Base-by-base conservation (phyloP, 2,329 filamentous ascomycete genomes). In the Cladophialophora carrionii region DNA sequence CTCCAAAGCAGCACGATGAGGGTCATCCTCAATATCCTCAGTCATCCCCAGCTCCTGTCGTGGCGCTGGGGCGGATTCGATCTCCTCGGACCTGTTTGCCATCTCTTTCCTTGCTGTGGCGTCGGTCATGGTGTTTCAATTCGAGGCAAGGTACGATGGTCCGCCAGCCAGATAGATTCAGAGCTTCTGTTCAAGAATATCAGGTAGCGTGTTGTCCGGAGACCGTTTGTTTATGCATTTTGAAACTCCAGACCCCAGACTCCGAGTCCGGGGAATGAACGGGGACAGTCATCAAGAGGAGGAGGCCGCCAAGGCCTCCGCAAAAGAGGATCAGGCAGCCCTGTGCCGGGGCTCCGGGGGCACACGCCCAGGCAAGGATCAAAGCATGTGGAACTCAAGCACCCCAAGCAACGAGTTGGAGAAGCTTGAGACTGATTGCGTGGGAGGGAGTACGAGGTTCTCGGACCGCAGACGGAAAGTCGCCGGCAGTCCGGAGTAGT, bases 1-100 rank as follows among this genome's bases (percentile, higher is more conserved):
- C 24, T 66, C 64, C 22, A 66, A 31, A 17, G 64, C 64, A 46
- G 64, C 64, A 7, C 64, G 64, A 63, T 66, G 64, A 6, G 64
- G 64, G 53, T 66, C 64, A 56, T 63, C 60, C 34, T 61, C 59
- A 34, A 61, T 54, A 48, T 61, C 59, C 31, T 51, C 46, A n/a
- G 6, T 41, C 31, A 14, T n/a, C 22, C 4, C 22, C 31, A 20
- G 31, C 20, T 24, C n/a, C 24, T 52, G 29, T 34, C 48, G 32
- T n/a, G 43, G 57, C 34, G 7, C 8, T 4, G 48, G 48, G 14
- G 37, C 48, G 37, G 57, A 29, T 20, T 51, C 31, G 20, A 60
- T 60, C 57, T 60, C 57, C 26, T 60, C 57, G 5, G 57, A 22
- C 31, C 26, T 60, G 29, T 31, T 17, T 8, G 14, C 46, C 57